These are phyloP conservation scores for Phytopythium helicoides DNA, from an alignment of 352 stramenopile species.

Conservation along the genomic window DNA sequence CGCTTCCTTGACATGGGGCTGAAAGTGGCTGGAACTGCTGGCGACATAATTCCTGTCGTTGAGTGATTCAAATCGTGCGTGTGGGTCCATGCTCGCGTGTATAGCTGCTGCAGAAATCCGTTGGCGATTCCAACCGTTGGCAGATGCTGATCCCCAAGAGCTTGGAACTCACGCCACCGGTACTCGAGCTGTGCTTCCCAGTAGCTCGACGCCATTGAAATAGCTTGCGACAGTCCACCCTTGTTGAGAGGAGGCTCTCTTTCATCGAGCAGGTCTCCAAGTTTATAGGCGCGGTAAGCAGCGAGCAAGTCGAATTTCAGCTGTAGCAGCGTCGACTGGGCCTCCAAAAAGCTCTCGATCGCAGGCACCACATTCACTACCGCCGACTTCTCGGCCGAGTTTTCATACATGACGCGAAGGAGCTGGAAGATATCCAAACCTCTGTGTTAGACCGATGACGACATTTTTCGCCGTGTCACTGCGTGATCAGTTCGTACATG, in stretches of 20 bases:
- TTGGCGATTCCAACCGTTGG: not conserved
- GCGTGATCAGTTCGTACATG: not conserved
- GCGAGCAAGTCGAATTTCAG: conserved; percentile 5
- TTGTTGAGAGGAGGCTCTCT: not conserved
- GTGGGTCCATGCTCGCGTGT: not conserved
- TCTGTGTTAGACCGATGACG: no score
- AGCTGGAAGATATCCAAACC: not conserved
- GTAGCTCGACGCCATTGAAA: not conserved
- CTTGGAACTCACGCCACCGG: not conserved
- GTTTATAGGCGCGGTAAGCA: conserved; percentile 1
- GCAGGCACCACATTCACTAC: conserved; percentile 2
- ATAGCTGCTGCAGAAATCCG: conserved; percentile 1
- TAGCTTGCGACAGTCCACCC: not conserved
- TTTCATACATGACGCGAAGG: conserved; percentile 6
- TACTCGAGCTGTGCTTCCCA: conserved; percentile 5
- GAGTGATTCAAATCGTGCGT: not conserved
- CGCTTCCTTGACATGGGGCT: conserved; percentile 6
- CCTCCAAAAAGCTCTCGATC: conserved; percentile 4
- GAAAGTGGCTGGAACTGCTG: not conserved
- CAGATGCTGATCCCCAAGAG: not conserved
- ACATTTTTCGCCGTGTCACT: no score
- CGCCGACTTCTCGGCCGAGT: not conserved
- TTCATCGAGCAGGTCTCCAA: not conserved
- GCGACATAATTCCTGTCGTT: not conserved
- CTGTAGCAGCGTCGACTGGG: conserved; percentile 3